These are phyloP conservation scores for Oryza brachyantha DNA, from an alignment of 176 grass and related monocot genomes.

Conservation along the genomic window DNA sequence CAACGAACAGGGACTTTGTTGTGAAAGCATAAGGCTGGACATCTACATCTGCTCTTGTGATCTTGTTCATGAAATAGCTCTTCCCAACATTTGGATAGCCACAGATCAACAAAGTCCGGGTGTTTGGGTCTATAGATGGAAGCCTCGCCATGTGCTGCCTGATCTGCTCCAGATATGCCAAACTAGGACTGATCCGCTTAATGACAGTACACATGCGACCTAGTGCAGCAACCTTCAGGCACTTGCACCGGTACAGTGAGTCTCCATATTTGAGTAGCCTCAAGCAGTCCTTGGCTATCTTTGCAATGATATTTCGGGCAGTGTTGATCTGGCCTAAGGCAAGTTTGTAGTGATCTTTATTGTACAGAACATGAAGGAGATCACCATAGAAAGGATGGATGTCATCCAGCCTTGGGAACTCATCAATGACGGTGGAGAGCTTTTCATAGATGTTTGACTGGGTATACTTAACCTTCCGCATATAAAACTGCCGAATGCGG, in stretches of 20 bases:
- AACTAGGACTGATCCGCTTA: conserved; percentile 65
- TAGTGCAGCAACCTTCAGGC: conserved; percentile 63
- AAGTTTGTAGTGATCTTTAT: conserved; percentile 90
- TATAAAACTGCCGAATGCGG: conserved; percentile 73
- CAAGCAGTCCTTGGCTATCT: conserved; percentile 69
- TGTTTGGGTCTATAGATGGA: conserved; percentile 73
- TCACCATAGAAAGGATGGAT: conserved; percentile 75
- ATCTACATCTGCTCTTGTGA: conserved; percentile 76
- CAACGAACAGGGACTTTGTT: conserved; percentile 58
- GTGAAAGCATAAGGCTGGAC: conserved; percentile 68
- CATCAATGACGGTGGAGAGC: conserved; percentile 65
- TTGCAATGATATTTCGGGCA: conserved; percentile 64
- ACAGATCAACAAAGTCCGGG: conserved; percentile 56
- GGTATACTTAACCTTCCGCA: conserved; percentile 68
- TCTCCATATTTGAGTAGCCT: conserved; percentile 75
- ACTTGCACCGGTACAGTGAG: conserved; percentile 66
- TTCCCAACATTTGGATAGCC: conserved; percentile 60
- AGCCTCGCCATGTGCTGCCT: conserved; percentile 73
- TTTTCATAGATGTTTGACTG: conserved; percentile 81
- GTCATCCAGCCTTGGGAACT: conserved; percentile 62
- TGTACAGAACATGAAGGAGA: conserved; percentile 73
- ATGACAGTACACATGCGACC: conserved; percentile 73
- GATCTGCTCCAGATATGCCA: conserved; percentile 79
- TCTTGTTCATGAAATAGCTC: conserved; percentile 76
- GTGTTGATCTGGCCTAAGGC: conserved; percentile 79